Evolutionary conservation across 75 land plant genomes (phyloP), one percentile per base, ranked within the genome.

Genomic region (Pinus tabuliformis): DNA sequence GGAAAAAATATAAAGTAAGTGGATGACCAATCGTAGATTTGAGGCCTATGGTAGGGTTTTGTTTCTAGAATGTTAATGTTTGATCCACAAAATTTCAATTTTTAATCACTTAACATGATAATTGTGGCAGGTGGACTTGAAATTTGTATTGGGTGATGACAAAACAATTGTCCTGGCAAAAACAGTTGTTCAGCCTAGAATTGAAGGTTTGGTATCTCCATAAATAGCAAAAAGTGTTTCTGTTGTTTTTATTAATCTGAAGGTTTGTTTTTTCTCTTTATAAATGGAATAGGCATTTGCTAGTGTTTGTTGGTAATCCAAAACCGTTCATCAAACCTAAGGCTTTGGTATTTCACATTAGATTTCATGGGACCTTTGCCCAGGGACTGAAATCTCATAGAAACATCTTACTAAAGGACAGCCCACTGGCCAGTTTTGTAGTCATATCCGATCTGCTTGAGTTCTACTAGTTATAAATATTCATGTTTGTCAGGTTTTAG

Each of bases 101-200:
- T 26, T 26, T 73, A 18, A 17, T 63, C 24, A 72, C 6, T 62
- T 21, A 9, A 17, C 20, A 5, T 16, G 33, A 39, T 65, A 65
- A 62, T 1, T 75, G 15, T 45, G 83, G 63, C 86, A 95, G 98
- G 90, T 95, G 63, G 82, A 91, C 65, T 80, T 95, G 83, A 89
- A 82, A 33, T 95, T 95, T 82, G 58, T 62, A 4, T 74, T 93
- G 78, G 96, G 91, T 21, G 98, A 95, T 74, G 93, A 93, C 62
- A 87, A 89, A n/a, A 95, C 98, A 28, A 83, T 77, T 73, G 98
- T 95, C 5, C 80, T 57, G 52, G 91, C 96, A 75, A 88, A 74
- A 68, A 95, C 91, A 56, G 26, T 76, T 73, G 96, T 95, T 39
- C 70, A 26, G 39, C 89, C 86, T 4, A 80, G 90, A 75, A 77